Evolutionary conservation across 2,329 filamentous ascomycete genomes (phyloP).

Genomic region (Fusarium pseudocircinatum): DNA sequence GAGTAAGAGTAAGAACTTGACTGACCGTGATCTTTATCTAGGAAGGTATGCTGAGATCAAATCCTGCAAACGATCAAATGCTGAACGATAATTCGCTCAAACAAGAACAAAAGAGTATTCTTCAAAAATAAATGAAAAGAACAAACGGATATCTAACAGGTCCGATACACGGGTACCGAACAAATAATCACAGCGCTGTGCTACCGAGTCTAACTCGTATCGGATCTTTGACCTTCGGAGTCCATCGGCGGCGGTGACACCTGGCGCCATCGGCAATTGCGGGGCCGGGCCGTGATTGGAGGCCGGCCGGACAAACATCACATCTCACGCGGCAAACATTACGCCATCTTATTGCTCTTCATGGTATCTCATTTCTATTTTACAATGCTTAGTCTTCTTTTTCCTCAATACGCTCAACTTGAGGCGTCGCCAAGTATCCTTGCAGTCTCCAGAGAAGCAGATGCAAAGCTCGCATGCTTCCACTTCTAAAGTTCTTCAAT

Average conservation of each 20-base stretch:
- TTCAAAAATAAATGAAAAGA: background rate
- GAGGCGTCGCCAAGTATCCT: slow-evolving; percentile 56
- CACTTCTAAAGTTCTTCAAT: slow-evolving; percentile 50
- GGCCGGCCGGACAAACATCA: background rate
- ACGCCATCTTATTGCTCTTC: background rate
- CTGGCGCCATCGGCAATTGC: slow-evolving; percentile 11
- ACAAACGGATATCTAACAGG: background rate
- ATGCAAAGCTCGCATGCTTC: slow-evolving; percentile 57
- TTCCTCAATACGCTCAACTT: background rate
- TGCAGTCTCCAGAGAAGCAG: slow-evolving; percentile 67
- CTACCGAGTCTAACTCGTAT: background rate
- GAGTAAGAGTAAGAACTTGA: background rate
- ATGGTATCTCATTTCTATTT: background rate
- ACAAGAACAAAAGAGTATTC: background rate
- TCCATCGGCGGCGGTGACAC: slow-evolving; percentile 12
- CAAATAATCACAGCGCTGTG: background rate
- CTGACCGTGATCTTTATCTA: background rate
- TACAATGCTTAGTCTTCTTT: background rate
- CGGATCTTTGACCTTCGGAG: background rate
- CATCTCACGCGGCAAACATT: background rate
- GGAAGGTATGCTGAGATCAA: background rate
- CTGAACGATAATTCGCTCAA: slow-evolving; percentile 35
- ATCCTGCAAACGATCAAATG: background rate
- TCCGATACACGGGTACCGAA: background rate
- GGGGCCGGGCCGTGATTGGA: slow-evolving; percentile 12